Evolutionary conservation across 2,329 filamentous ascomycete species (phyloP).

Genomic region (Kalaharituber pfeilii): DNA sequence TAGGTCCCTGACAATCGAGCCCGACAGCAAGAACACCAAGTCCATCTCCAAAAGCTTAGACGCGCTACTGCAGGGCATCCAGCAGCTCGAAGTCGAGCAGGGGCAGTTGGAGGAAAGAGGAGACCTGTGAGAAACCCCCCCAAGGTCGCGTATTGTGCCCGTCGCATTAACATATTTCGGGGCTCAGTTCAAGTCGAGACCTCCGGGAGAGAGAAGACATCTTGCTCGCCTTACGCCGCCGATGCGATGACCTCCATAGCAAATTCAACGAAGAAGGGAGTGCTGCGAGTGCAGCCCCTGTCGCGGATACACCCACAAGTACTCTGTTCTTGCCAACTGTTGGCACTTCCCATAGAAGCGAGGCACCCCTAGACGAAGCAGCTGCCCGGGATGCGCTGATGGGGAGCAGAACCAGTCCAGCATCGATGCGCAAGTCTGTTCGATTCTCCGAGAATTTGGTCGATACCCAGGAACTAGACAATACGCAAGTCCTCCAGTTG

Average conservation of each 20-base stretch:
- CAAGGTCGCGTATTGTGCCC: background rate
- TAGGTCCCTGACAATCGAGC: constrained; percentile 59
- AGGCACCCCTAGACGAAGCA: constrained; percentile 33
- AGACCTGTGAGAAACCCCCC: constrained; percentile 34
- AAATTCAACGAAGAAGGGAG: constrained; percentile 16
- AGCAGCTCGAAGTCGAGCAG: constrained; percentile 47
- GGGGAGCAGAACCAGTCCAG: constrained; percentile 47
- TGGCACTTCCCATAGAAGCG: constrained; percentile 35
- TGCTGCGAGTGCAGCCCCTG: constrained; percentile 3
- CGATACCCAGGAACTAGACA: constrained; percentile 45
- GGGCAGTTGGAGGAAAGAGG: constrained; percentile 45
- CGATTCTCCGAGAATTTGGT: constrained; percentile 40
- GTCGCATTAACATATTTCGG: background rate
- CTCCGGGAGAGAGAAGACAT: constrained; percentile 21
- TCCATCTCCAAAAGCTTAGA: constrained; percentile 68
- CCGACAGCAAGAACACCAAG: constrained; percentile 68
- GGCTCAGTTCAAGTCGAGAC: constrained; percentile 23
- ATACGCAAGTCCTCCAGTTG: constrained; percentile 72
- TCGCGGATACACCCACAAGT: background rate
- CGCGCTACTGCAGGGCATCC: constrained; percentile 65
- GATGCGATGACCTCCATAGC: constrained; percentile 18
- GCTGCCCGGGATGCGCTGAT: constrained; percentile 43
- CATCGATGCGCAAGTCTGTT: constrained; percentile 27
- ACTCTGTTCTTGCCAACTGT: background rate
- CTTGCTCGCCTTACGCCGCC: constrained; percentile 19